Evolutionary conservation across 352 stramenopile species (phyloP).

Genomic region (Pythium aquatile): DNA sequence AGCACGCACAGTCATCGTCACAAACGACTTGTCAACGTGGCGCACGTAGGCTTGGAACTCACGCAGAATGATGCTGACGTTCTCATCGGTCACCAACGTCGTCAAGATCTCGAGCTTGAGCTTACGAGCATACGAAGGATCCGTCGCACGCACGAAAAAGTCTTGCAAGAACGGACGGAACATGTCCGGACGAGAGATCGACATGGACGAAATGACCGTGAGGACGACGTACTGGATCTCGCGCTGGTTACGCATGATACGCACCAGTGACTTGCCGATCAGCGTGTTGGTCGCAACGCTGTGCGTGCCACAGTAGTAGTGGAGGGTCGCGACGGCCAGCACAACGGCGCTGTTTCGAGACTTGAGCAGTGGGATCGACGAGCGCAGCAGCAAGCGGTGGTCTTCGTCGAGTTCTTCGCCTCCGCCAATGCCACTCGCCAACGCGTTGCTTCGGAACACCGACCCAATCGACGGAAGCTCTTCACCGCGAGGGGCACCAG

Average conservation of each 20-base stretch:
- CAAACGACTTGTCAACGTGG: conserved; percentile 94
- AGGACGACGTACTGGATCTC: conserved; percentile 99
- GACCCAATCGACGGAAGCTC: conserved; percentile 66
- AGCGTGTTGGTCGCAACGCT: conserved; percentile 85
- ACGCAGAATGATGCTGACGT: conserved; percentile 92
- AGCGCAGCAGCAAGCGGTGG: conserved; percentile 94
- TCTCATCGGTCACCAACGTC: conserved; percentile 89
- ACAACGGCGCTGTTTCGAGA: conserved; percentile 97
- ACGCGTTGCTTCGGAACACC: conserved; percentile 66
- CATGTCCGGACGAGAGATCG: conserved; percentile 92
- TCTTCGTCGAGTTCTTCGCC: conserved; percentile 93
- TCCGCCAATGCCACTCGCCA: conserved; percentile 64
- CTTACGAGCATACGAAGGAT: conserved; percentile 94
- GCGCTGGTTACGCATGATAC: conserved; percentile 95
- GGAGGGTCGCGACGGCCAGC: conserved; percentile 93
- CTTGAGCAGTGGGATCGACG: conserved; percentile 95
- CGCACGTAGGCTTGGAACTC: conserved; percentile 97
- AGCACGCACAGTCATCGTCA: conserved; percentile 91
- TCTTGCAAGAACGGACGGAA: conserved; percentile 96
- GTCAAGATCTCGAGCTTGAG: conserved; percentile 98
- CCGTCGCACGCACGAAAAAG: conserved; percentile 96
- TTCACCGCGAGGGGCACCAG: conserved; percentile 29
- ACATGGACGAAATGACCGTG: conserved; percentile 94
- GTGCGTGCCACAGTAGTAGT: conserved; percentile 96
- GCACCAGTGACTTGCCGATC: conserved; percentile 96